Evolutionary conservation across 2,329 filamentous ascomycete genomes (phyloP), one percentile per base, ranked within the genome.

Genomic region (Madurella fahalii): DNA sequence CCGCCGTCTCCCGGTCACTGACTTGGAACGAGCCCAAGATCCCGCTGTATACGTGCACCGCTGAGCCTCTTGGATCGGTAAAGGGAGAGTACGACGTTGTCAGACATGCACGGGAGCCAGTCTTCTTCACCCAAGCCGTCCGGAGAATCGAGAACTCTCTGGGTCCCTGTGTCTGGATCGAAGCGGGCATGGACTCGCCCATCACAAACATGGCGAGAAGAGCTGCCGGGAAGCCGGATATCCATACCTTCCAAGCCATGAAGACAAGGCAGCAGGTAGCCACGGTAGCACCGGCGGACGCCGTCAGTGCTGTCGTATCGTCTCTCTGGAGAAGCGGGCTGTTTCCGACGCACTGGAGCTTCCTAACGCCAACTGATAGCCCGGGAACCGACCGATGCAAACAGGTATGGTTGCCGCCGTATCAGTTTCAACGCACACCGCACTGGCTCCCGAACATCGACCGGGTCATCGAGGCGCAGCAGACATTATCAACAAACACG

Each of bases 391-490:
- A 9, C 4, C 4, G 2, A 15, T 37, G 9, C 65, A 15, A 46
- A 15, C 30, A 30, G 5, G 15, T 50, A 7, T 50, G 49, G 49
- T 30, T 51, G 4, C 49, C 49, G 15, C 49, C 49, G 8, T 39
- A 41, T 30, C 30, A 40, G 17, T 51, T 51, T 17, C n/a, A 45
- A n/a, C 30, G 15, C 7, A 37, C 30, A 1, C 7, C 17, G 12
- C 40, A 44, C 32, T 51, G 41, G 40, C 40, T 51, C 11, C n/a
- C 16, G 1, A 45, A 51, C 18, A 20, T 51, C 13, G 49, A 51
- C 18, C 49, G 49, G 2, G 41, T 31, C 9, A 31, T 40, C 9
- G 49, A 51, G 18, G 37, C 20, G 31, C 30, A 44, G 31, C 15
- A 37, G 17, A 12, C 31, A 9, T 12, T 42, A 25, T 17, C 42